A percentile compares a stretch with the other conserved stretches of the same genome.
Conservation (phyloP, 805 yeast species). For the Saccharomycopsis synnaedendra region DNA sequence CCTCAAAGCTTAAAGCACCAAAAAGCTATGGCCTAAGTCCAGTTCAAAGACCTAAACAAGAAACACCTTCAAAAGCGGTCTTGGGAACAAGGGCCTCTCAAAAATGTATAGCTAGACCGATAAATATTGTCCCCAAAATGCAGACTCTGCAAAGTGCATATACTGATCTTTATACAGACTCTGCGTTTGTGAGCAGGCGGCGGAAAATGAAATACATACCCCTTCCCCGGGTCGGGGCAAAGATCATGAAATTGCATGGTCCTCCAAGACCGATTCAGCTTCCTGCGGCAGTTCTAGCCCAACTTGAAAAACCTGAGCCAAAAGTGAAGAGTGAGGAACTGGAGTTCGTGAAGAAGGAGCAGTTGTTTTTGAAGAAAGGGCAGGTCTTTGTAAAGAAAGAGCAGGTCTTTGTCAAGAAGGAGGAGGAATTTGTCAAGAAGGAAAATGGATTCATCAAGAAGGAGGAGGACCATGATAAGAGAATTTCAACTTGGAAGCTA, state of each 20-base stretch:
- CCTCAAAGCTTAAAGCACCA: too few relatives aligned
- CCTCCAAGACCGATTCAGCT: conserved; percentile 16
- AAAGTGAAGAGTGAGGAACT: neutral
- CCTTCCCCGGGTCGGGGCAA: neutral
- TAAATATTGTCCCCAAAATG: neutral
- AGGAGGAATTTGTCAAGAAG: neutral
- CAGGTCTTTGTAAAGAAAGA: neutral
- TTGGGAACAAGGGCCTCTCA: neutral
- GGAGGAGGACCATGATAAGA: too few relatives aligned
- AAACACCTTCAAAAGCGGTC: neutral
- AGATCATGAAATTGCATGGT: conserved; percentile 14
- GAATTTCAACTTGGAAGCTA: too few relatives aligned
- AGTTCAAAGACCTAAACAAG: neutral
- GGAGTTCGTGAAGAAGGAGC: neutral
- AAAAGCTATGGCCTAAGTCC: too few relatives aligned
- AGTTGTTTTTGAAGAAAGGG: neutral
- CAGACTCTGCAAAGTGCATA: too few relatives aligned
- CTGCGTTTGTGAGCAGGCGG: neutral
- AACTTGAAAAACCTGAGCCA: neutral
- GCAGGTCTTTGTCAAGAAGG: neutral
- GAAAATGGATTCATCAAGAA: too few relatives aligned
- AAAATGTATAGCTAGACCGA: neutral
- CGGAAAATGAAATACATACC: neutral
- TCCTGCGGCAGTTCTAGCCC: conserved; percentile 2
- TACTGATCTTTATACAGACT: neutral